Evolutionary conservation across 352 stramenopile species (phyloP), one percentile per base, ranked within the genome.

Genomic region (Globisporangium mamillatum): DNA sequence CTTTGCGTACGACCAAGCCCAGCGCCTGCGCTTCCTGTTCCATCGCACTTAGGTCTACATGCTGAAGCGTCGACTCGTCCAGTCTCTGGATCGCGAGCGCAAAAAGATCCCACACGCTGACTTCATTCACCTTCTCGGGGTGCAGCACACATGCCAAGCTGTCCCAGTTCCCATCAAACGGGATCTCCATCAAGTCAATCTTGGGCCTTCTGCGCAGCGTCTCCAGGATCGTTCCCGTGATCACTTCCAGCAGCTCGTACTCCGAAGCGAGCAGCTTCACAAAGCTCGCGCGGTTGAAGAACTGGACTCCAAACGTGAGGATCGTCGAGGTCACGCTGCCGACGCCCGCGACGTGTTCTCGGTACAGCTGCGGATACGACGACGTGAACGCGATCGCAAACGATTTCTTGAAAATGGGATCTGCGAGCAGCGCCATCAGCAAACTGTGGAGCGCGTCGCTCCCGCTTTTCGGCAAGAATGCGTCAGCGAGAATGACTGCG

Each of bases 251-350:
- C 8, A 95, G 62, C 32, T 89, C 84, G 69, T 92, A 86, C 65
- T 92, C 76, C 6, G 76, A 73, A 25, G 92, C 83, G n/a, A 95
- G 63, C 2, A 91, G 76, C 69, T 89, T 88, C 20, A 99, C 97
- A 77, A 99, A 99, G 7, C 91, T 97, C 34, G 95, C 91, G n/a
- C 97, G 92, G 74, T 99, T 99, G 68, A 99, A 92, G 68, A 99
- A 99, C 76, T 99, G 97, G 5, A 99, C 97, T 38, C 84, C 95
- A 56, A 99, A 94, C 24, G 86, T 84, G 50, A 97, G 75, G 67
- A 96, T 96, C 27, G 91, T 98, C 61, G 98, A 97, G 12, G 72
- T 88, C 22, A 82, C 86, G 36, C 77, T 92, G 22, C 88, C 88
- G n/a, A 93, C 75, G 34, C 88, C 88, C 0, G 81, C 73, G 2